Evolutionary conservation across 306 rosid genomes (phyloP), one percentile per base, ranked within the genome.

Genomic region (Abrus precatorius): DNA sequence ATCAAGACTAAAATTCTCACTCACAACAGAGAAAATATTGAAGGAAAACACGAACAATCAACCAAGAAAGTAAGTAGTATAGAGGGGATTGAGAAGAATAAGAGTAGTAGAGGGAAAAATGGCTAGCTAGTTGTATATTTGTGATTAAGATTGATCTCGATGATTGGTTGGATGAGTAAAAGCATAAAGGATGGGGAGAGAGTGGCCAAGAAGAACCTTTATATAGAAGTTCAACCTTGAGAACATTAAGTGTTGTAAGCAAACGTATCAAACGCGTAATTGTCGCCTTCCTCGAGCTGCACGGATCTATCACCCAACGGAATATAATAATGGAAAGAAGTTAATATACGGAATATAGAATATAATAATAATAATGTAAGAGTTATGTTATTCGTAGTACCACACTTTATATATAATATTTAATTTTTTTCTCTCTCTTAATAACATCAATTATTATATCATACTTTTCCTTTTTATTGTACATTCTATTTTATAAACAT

Each of bases 251-350:
- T 62, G 60, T 10, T 28, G 2, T 32, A 29, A 59, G 73, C 34
- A 8, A 69, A 6, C 72, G 28, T 40, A 44, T 9, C n/a, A 69
- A 76, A 80, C 87, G 87, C 85, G 87, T 76, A 13, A 69, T 69
- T 43, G 81, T 60, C 78, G 47, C 53, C 76, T 64, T 77, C 86
- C 82, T 11, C 36, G 52, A 40, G n/a, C 61, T 40, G 1, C 1
- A 69, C 48, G n/a, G 6, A 8, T 47, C 76, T 32, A 67, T 62
- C 49, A 68, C 5, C 0, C 12, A 43, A 52, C 10, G 13, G 67
- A 49, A 50, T 68, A 43, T 38, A 7, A 36, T 6, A 63, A 74
- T 53, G 47, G 5, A 50, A 38, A 30, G 13, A 13, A 20, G 43
- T 43, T 65, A 64, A 41, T 12, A 38, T 27, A 13, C 27, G 9